A percentile compares a stretch with the other conserved stretches of the same genome.
These are phyloP conservation scores for Pythium graminicola DNA, from an alignment of 352 stramenopile species.

Conservation along the genomic window DNA sequence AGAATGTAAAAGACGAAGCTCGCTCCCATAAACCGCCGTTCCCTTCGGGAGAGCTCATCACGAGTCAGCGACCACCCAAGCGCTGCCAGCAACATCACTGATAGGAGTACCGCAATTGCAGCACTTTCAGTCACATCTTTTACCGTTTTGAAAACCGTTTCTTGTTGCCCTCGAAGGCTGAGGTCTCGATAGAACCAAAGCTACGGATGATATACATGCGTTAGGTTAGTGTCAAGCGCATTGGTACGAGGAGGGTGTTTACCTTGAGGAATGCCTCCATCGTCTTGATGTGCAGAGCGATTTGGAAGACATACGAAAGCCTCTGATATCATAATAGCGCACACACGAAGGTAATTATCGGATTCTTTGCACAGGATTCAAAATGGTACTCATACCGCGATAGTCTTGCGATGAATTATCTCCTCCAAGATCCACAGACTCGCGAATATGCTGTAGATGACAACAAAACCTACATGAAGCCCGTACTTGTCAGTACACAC, in stretches of 20 bases:
- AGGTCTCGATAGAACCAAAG: slow-evolving; percentile 44
- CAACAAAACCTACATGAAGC: slow-evolving; percentile 30
- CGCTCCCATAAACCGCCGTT: slow-evolving; percentile 31
- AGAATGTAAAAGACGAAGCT: slow-evolving; percentile 37
- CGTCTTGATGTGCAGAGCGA: slow-evolving; percentile 40
- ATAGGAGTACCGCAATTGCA: slow-evolving; percentile 32
- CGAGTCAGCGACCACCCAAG: slow-evolving; percentile 62
- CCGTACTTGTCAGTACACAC: neutral
- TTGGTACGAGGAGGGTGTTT: neutral
- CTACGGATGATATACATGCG: slow-evolving; percentile 9
- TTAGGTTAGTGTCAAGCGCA: neutral
- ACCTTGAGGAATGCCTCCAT: slow-evolving; percentile 46
- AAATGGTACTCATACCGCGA: slow-evolving; percentile 37
- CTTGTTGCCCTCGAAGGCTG: slow-evolving; percentile 29
- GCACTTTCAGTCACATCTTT: slow-evolving; percentile 37
- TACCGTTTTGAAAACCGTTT: slow-evolving; percentile 25
- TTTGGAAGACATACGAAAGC: slow-evolving; percentile 49
- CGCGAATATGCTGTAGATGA: slow-evolving; percentile 34
- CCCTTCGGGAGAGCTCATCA: slow-evolving; percentile 32
- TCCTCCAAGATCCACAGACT: slow-evolving; percentile 47
- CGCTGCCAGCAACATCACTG: slow-evolving; percentile 41
- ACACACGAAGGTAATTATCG: neutral
- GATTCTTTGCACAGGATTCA: too few species aligned
- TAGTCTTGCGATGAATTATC: slow-evolving; percentile 31
- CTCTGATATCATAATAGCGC: slow-evolving; percentile 20